Percentiles rank a stretch among this genome's conserved stretches.
Evolutionary conservation across 768 basidiomycete genomes (phyloP).

Genomic region (Cubamyces sp.): DNA sequence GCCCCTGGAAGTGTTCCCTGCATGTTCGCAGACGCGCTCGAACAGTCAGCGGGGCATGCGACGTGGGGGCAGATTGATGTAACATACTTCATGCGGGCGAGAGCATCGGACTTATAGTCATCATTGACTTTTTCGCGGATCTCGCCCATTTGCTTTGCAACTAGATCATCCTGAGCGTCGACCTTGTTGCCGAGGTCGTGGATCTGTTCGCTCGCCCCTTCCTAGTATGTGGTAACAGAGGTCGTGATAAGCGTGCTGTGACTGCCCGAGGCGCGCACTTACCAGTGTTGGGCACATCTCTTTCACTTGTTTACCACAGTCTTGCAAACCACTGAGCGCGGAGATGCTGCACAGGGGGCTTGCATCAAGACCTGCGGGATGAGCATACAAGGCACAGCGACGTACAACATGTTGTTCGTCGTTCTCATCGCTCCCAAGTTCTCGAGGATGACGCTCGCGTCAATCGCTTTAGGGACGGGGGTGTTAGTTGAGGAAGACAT

Average conservation of each 20-base stretch:
- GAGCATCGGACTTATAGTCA: not conserved
- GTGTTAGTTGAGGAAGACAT: not conserved
- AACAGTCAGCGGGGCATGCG: not conserved
- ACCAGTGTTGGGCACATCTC: too few relatives aligned
- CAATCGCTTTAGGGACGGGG: not conserved
- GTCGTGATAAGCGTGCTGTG: too few relatives aligned
- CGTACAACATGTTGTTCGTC: conserved; percentile 24
- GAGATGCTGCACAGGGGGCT: too few relatives aligned
- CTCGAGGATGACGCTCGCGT: conserved; percentile 18
- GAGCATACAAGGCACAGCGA: not conserved
- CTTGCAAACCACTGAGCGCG: too few relatives aligned
- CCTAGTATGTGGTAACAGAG: not conserved
- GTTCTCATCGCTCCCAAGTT: conserved; percentile 25
- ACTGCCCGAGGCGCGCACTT: too few relatives aligned
- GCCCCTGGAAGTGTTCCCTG: conserved; percentile 20
- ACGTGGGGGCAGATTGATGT: not conserved
- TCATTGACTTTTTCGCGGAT: not conserved
- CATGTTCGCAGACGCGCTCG: not conserved
- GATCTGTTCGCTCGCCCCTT: not conserved
- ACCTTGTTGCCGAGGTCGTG: not conserved
- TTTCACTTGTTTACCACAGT: too few relatives aligned
- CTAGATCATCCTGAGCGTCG: not conserved
- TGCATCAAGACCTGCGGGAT: too few relatives aligned
- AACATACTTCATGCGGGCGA: not conserved
- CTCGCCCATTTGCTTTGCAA: not conserved